Evolutionary conservation across 768 basidiomycete genomes (phyloP).

Genomic region (Leccinum subgranulosum): DNA sequence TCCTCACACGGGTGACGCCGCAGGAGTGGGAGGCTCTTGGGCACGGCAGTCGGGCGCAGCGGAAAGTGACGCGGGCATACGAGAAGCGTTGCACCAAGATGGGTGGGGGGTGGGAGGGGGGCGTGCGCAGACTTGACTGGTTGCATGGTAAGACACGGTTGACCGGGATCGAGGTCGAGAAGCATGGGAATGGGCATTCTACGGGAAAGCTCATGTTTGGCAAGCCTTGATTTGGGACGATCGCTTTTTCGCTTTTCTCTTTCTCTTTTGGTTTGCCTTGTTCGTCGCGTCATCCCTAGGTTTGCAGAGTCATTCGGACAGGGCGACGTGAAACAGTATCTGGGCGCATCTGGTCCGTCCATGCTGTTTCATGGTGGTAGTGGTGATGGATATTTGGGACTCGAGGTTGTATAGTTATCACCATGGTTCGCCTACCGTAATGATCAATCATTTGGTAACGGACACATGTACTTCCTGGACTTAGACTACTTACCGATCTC

Average conservation of each 20-base stretch:
- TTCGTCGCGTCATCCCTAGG: not conserved
- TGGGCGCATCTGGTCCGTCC: not conserved
- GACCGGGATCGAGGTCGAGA: conserved; percentile 60
- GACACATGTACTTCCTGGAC: not conserved
- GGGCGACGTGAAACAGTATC: not conserved
- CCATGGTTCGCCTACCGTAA: not conserved
- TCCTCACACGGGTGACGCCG: conserved; percentile 53
- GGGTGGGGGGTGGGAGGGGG: conserved; percentile 68
- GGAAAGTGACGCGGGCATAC: conserved; percentile 58
- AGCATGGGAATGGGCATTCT: conserved; percentile 34
- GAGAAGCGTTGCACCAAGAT: conserved; percentile 57
- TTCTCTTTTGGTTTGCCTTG: not conserved
- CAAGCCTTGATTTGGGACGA: conserved; percentile 30
- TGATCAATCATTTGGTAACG: not conserved
- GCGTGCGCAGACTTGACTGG: conserved; percentile 50
- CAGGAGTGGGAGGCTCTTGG: conserved; percentile 66
- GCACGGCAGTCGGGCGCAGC: conserved; percentile 51
- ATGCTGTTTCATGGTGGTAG: not conserved
- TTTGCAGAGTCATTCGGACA: not conserved
- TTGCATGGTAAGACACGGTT: conserved; percentile 57
- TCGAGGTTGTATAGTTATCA: not conserved
- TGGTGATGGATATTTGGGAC: not conserved
- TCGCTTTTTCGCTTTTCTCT: not conserved
- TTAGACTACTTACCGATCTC: not conserved
- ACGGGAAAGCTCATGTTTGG: conserved; percentile 51